A percentile compares a stretch with the other conserved stretches of the same genome.
Conservation (phyloP, 805 yeast genomes). For the Kodamaea fukazawae region DNA sequence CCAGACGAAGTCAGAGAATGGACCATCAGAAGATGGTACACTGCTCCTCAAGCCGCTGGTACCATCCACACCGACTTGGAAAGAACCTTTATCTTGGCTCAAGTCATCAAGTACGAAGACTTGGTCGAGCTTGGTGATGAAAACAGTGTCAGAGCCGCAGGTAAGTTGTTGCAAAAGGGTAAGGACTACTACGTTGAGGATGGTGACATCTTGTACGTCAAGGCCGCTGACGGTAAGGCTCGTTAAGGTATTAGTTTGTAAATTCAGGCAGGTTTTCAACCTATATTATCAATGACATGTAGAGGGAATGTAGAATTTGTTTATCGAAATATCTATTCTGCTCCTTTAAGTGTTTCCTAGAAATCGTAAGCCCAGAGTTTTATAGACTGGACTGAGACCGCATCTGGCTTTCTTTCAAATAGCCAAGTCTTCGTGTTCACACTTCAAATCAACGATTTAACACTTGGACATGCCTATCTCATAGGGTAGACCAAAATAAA, state of each 20-base stretch:
- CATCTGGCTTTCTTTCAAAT: too few species aligned
- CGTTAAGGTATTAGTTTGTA: constrained; percentile 27
- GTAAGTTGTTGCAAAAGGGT: constrained; percentile 88
- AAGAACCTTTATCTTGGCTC: constrained; percentile 92
- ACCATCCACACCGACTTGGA: constrained; percentile 94
- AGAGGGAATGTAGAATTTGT: too few species aligned
- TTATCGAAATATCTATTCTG: too few species aligned
- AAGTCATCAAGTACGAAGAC: constrained; percentile 83
- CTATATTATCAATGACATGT: too few species aligned
- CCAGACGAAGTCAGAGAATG: constrained; percentile 97
- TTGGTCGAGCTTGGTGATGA: constrained; percentile 74
- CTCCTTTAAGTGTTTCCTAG: too few species aligned
- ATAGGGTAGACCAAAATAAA: too few species aligned
- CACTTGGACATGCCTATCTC: too few species aligned
- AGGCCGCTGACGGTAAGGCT: constrained; percentile 91
- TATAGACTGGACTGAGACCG: too few species aligned
- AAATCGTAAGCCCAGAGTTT: too few species aligned
- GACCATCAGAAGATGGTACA: constrained; percentile 89
- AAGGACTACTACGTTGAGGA: constrained; percentile 93
- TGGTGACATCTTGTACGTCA: constrained; percentile 87
- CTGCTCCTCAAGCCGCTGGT: constrained; percentile 99
- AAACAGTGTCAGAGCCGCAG: constrained; percentile 76
- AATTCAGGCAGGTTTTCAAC: too few species aligned
- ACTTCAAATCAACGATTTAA: too few species aligned
- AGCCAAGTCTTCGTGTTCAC: too few species aligned